Evolutionary conservation across 176 grass and related monocot species (phyloP).

Genomic region (Lolium multiflorum): DNA sequence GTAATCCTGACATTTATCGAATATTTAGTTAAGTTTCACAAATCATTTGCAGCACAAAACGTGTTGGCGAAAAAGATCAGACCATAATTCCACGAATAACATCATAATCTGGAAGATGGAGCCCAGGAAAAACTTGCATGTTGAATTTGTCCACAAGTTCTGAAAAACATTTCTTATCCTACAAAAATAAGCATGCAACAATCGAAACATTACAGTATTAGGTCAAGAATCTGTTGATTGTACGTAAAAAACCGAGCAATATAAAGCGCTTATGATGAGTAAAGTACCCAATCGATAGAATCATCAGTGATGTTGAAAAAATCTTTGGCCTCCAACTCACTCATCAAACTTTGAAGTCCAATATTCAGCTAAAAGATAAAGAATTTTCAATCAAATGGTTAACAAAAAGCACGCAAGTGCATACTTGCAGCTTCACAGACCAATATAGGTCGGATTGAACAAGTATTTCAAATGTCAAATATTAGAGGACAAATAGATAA

Average conservation of each 20-base stretch:
- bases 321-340: constrained; percentile 18
- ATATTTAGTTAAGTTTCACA: neutral
- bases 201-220: neutral
- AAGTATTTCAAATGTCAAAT: neutral
- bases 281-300: constrained; percentile 22
- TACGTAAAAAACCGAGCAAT: neutral
- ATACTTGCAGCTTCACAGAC: neutral
- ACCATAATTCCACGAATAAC: constrained; percentile 41
- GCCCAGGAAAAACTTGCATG: neutral
- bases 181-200: constrained; percentile 15
- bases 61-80: neutral
- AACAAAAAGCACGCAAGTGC: neutral
- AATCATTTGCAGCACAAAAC: constrained; percentile 12
- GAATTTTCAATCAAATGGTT: neutral
- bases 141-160: constrained; percentile 6
- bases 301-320: constrained; percentile 5
- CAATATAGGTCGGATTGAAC: neutral
- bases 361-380: neutral
- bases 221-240: neutral
- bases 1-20: constrained; percentile 21
- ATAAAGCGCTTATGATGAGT: neutral
- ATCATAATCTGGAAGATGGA: constrained; percentile 25
- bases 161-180: constrained; percentile 27
- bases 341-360: constrained; percentile 14
- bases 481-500: neutral